Evolutionary conservation across 495 filamentous ascomycete genomes (phyloP).

Genomic region (Aspergillus cristatus): DNA sequence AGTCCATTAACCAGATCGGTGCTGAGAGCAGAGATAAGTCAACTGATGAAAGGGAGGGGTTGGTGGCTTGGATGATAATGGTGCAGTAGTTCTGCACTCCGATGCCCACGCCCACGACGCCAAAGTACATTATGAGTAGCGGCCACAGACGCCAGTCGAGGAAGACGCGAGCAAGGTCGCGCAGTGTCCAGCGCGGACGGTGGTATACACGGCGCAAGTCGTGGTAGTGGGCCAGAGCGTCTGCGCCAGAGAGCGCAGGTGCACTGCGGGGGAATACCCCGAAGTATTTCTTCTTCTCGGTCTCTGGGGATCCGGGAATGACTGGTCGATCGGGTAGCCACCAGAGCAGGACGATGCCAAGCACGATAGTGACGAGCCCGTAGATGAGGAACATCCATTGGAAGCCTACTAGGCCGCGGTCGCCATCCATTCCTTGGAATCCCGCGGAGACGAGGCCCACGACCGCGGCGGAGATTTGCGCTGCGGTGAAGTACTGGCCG

Average conservation of each 20-base stretch:
- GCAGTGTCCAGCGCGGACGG: slow-evolving; percentile 55
- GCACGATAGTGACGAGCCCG: slow-evolving; percentile 60
- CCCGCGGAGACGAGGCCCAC: slow-evolving; percentile 85
- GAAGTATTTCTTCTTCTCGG: slow-evolving; percentile 32
- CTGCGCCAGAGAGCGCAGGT: slow-evolving; percentile 66
- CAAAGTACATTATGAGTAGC: slow-evolving; percentile 84
- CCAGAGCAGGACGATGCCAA: slow-evolving; percentile 69
- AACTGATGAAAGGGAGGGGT: slow-evolving; percentile 60
- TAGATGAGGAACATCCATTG: slow-evolving; percentile 95
- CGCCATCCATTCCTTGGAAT: slow-evolving; percentile 83
- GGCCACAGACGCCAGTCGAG: slow-evolving; percentile 85
- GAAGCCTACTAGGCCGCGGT: slow-evolving; percentile 68
- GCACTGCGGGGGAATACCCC: slow-evolving; percentile 54
- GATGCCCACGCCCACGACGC: slow-evolving; percentile 85
- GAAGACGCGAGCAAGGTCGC: slow-evolving; percentile 58
- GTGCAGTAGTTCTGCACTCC: slow-evolving; percentile 81
- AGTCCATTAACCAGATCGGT: slow-evolving; percentile 90
- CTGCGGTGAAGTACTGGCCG: slow-evolving; percentile 80
- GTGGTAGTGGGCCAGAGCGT: slow-evolving; percentile 74
- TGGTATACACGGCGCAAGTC: slow-evolving; percentile 78
- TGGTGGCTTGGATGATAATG: slow-evolving; percentile 73
- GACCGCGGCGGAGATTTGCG: slow-evolving; percentile 82
- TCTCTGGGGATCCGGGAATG: slow-evolving; percentile 42
- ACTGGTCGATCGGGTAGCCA: slow-evolving; percentile 82
- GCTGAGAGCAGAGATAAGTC: slow-evolving; percentile 75